Evolutionary conservation across 2,329 filamentous ascomycete species (phyloP).

Genomic region (Arthrobotrys megalospora): DNA sequence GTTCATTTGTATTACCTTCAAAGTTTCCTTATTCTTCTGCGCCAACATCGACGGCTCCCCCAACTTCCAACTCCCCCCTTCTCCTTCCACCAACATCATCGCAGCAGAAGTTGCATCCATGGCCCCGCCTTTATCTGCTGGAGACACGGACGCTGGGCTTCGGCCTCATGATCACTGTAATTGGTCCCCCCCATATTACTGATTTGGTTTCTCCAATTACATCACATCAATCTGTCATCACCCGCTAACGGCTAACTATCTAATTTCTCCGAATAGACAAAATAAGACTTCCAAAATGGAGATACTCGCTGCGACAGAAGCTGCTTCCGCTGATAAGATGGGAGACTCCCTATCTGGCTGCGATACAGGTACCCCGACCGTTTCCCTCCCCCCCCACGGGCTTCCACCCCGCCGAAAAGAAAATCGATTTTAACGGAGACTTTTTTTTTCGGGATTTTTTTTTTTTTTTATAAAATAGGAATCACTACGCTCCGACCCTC

Average conservation of each 20-base stretch:
- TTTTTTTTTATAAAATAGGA: conserved; percentile 23
- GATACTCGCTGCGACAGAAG: conserved; percentile 84
- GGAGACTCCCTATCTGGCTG: conserved; percentile 95
- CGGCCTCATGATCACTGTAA: conserved; percentile 63
- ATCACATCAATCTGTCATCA: conserved; percentile 8
- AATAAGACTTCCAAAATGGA: conserved; percentile 86
- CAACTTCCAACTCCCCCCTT: not conserved
- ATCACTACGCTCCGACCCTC: conserved; percentile 68
- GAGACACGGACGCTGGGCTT: conserved; percentile 62
- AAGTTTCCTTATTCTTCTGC: not conserved
- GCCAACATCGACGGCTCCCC: conserved; percentile 12
- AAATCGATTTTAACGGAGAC: not conserved
- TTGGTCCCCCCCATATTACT: conserved; percentile 6
- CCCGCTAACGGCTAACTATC: not conserved
- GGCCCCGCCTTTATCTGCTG: conserved; percentile 32
- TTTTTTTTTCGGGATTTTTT: not conserved
- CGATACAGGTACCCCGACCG: conserved; percentile 75
- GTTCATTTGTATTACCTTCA: not conserved
- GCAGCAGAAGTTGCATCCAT: conserved; percentile 16
- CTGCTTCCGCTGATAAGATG: conserved; percentile 89
- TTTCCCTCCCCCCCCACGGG: not conserved
- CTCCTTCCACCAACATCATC: not conserved
- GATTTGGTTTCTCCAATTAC: conserved; percentile 11
- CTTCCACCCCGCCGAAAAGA: not conserved
- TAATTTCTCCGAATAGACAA: conserved; percentile 74